Evolutionary conservation across 345 rosid species (phyloP), one percentile per base, ranked within the genome.

Genomic region (Linum lewisii): DNA sequence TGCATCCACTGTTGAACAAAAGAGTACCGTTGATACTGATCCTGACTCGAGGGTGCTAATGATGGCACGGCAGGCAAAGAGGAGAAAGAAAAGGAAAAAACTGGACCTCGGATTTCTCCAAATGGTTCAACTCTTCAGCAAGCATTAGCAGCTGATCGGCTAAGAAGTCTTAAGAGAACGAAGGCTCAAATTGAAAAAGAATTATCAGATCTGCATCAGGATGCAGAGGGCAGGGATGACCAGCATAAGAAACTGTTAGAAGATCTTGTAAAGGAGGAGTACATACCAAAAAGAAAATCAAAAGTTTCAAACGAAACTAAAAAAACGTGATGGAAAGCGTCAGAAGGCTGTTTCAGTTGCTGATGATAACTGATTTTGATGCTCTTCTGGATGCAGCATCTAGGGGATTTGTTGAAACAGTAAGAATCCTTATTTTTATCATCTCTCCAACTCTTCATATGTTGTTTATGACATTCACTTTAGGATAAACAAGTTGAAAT

Each of bases 351-450:
- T 82, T 61, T 81, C 89, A 10, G 76, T 82, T 64, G 70, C 70
- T 63, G 97, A 89, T 67, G 97, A 93, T 66, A n/a, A 59, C 60
- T 59, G 94, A 89, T 76, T 93, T 89, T 76, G 99, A 93, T 81
- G 73, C 85, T n/a, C 75, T 79, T 18, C 64, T 93, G 63, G 95
- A 93, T 65, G 87, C 88, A 20, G 88, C 97, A 59, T 85, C 97
- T 60, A 74, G 81, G 21, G 94, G 95, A 72, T 84, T 93, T 75
- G 77, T 89, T 61, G 95, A 93, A 82, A 89, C 97, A 24, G 99
- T 93, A 68, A 62, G 94, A 67, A 18, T 57, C 38, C 45, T 36
- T 32, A 18, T 1, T 20, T 54, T 20, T 47, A 51, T 29, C 51
- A 11, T 42, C 47, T 11, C 3, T 42, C 15, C 18, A 42, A 4